Evolutionary conservation across 1,139 yeast genomes (phyloP).

Genomic region (Nakaseomyces nivariensis): DNA sequence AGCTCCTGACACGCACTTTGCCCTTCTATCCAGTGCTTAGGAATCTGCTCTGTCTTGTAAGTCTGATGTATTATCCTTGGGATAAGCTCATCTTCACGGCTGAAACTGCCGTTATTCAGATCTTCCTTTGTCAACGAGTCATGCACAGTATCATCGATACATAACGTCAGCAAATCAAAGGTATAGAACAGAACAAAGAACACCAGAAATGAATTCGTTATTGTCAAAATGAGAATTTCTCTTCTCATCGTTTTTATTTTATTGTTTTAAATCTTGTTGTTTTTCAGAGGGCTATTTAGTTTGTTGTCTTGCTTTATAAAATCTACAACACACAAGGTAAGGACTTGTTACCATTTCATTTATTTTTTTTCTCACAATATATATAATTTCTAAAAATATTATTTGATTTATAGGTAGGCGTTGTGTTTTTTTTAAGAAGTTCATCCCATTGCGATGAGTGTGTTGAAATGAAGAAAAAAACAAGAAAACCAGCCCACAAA

Average conservation of each 20-base stretch:
- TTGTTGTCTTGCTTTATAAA: too few species aligned
- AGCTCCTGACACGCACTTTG: constrained; percentile 65
- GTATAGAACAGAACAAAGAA: constrained; percentile 51
- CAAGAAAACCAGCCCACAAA: too few species aligned
- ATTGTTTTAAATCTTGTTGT: not conserved
- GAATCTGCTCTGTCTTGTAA: constrained; percentile 67
- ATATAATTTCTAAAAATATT: too few species aligned
- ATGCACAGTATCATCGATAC: constrained; percentile 59
- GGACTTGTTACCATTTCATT: too few species aligned
- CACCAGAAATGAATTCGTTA: constrained; percentile 44
- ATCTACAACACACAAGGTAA: too few species aligned
- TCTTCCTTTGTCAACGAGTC: constrained; percentile 56
- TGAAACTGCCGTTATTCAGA: constrained; percentile 33
- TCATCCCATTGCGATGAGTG: too few species aligned
- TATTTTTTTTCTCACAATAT: too few species aligned
- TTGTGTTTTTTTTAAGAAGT: too few species aligned
- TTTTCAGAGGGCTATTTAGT: too few species aligned
- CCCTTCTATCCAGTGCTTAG: constrained; percentile 71
- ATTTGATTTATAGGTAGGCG: too few species aligned
- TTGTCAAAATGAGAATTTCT: not conserved
- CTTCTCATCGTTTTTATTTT: not conserved
- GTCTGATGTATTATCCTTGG: constrained; percentile 94
- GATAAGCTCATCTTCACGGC: constrained; percentile 35
- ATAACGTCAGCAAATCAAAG: constrained; percentile 64
- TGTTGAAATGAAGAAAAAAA: too few species aligned